Conservation (phyloP, 345 rosid species). For the Jatropha curcas region DNA sequence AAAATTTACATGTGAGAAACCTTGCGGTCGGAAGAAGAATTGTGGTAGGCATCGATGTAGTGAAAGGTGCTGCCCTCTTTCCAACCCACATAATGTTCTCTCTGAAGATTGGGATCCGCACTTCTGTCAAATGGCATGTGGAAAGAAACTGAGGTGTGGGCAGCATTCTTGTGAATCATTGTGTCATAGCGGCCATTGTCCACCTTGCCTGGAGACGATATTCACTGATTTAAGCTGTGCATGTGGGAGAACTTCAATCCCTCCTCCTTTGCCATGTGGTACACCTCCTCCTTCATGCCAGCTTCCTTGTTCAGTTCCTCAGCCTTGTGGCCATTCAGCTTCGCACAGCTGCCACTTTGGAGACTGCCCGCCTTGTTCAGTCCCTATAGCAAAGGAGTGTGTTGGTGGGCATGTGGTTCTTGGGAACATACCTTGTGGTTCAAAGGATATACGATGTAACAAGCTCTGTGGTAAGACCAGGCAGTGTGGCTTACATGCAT, state of each 20-base stretch:
- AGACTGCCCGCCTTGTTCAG: constrained; percentile 94
- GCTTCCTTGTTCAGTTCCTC: constrained; percentile 73
- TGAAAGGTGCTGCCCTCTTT: constrained; percentile 89
- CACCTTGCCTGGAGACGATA: constrained; percentile 89
- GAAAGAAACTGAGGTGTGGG: constrained; percentile 88
- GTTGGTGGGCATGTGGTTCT: constrained; percentile 94
- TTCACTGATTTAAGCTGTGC: constrained; percentile 91
- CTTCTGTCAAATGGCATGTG: constrained; percentile 83
- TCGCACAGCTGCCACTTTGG: constrained; percentile 97
- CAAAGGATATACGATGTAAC: constrained; percentile 89
- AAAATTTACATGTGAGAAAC: constrained; percentile 67
- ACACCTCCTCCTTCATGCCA: constrained; percentile 89
- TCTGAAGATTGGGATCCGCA: constrained; percentile 82
- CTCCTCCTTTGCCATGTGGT: constrained; percentile 97
- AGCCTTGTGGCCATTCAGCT: constrained; percentile 84
- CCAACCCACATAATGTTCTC: constrained; percentile 40
- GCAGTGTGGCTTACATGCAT: constrained; percentile 94
- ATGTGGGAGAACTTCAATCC: constrained; percentile 83
- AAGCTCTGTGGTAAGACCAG: constrained; percentile 90
- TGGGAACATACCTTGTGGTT: constrained; percentile 93
- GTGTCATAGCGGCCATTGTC: constrained; percentile 96
- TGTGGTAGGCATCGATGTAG: constrained; percentile 95
- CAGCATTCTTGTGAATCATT: constrained; percentile 84
- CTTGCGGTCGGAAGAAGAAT: constrained; percentile 81
- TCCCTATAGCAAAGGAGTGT: constrained; percentile 87